Conservation (phyloP, 306 rosid species). For the Prunus persica region DNA sequence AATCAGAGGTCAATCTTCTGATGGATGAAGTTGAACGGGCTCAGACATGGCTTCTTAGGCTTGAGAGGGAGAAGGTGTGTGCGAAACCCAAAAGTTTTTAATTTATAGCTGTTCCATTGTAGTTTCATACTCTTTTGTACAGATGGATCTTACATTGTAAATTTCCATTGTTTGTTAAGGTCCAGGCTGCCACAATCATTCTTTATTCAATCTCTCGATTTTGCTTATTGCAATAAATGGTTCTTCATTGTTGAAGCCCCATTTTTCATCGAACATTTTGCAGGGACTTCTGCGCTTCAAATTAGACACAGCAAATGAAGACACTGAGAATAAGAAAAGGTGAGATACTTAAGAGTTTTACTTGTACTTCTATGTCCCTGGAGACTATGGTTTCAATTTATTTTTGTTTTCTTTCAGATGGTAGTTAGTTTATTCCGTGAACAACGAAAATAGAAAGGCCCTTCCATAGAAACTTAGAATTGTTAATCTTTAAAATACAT, state of each 20-base stretch:
- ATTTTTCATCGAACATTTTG: conserved; percentile 8
- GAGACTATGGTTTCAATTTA: background rate
- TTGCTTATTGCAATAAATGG: background rate
- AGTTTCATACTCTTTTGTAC: background rate
- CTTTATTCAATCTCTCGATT: background rate
- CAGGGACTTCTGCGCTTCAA: conserved; percentile 87
- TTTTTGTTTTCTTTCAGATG: background rate
- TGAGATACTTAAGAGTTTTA: conserved; percentile 19
- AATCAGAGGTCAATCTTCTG: conserved; percentile 75
- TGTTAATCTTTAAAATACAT: background rate
- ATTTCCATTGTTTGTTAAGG: background rate
- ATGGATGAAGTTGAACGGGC: conserved; percentile 71
- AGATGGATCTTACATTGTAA: background rate
- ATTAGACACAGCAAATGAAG: conserved; percentile 76
- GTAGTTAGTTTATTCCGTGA: background rate
- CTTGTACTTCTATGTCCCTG: background rate
- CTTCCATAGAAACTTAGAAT: background rate
- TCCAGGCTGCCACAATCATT: background rate
- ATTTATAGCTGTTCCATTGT: background rate
- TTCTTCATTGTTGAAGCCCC: background rate
- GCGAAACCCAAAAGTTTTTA: background rate
- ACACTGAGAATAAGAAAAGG: conserved; percentile 71
- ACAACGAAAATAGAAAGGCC: background rate
- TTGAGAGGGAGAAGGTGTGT: conserved; percentile 61
- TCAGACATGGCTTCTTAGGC: conserved; percentile 59